Base-by-base conservation (phyloP, 2,329 filamentous ascomycete species). In the Chaetoscypha palmicola region DNA sequence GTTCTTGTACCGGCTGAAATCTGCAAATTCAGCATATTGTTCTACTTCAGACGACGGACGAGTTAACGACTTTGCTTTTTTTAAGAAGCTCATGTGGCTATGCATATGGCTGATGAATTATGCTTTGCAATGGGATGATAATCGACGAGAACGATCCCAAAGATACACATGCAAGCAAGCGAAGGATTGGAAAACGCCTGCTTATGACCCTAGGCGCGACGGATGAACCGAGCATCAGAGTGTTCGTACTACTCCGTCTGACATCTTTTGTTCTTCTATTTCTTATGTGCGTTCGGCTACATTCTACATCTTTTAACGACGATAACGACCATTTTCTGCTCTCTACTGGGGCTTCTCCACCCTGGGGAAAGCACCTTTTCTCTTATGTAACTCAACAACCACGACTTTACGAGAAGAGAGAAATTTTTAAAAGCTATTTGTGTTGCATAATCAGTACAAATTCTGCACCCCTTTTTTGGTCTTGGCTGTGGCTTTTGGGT, bases 61-160 rank as follows among this genome's bases (percentile, higher is more conserved):
- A 62, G 55, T 59, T 28, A 28, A 67, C 57, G 64, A 66, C 60
- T 61, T 62, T 58, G 58, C 59, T 62, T 62, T 53, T 62, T 51
- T 46, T 57, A 60, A 60, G 57, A 53, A 58, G 52, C 51, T 54
- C 56, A 41, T 42, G 58, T 56, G 56, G 60, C 56, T 62, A 63
- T 62, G 59, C 62, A 66, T 61, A 68, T 62, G 66, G 63, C 63
- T 68, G 61, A 69, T 64, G 66, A 68, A 63, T 66, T 61, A 68
- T 62, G 64, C 60, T 62, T 59, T 67, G 63, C 66, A 66, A 62
- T 60, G 61, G 62, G 60, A 52, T 49, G 32, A 48, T 55, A 55
- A 54, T 58, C 51, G 43, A 49, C 41, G 42, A 49, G 48, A 52
- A 26, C 50, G 45, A 49, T 53, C 50, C 50, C 58, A 54, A 56